Conservation (phyloP, 2,329 filamentous ascomycete species). For the Cytospora mali region DNA sequence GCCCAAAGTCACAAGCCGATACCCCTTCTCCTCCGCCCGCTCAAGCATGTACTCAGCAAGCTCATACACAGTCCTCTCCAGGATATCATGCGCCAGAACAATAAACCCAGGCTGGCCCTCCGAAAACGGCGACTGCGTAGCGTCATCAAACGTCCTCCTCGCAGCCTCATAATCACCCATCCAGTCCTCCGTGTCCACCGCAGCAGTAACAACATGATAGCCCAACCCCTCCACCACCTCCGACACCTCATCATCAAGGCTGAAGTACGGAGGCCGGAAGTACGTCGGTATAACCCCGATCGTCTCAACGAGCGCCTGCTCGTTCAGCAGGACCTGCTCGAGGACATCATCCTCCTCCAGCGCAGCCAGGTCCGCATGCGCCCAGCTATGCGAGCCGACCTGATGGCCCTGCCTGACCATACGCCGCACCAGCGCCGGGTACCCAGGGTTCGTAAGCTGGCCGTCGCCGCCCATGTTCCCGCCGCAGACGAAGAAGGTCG, state of each 20-base stretch:
- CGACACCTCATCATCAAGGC: conserved; percentile 8
- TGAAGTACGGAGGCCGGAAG: conserved; percentile 27
- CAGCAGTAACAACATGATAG: conserved; percentile 42
- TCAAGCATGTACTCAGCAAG: conserved; percentile 49
- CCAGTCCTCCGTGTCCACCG: conserved; percentile 28
- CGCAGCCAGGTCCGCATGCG: conserved; percentile 45
- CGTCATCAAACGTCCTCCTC: conserved; percentile 9
- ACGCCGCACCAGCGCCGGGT: conserved; percentile 41
- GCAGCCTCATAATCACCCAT: conserved; percentile 24
- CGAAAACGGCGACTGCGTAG: conserved; percentile 6
- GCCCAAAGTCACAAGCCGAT: conserved; percentile 54
- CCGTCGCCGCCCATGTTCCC: conserved; percentile 43
- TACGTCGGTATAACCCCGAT: conserved; percentile 48
- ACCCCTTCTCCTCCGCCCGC: conserved; percentile 46
- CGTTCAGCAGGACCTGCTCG: conserved; percentile 44
- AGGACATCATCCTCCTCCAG: conserved; percentile 41
- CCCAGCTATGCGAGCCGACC: conserved; percentile 51
- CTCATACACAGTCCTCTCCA: conserved; percentile 49
- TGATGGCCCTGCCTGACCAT: conserved; percentile 52
- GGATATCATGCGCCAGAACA: conserved; percentile 48
- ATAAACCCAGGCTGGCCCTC: conserved; percentile 9
- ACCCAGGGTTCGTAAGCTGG: conserved; percentile 23
- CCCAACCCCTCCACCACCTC: conserved; percentile 36
- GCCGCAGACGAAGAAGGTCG: conserved; percentile 69
- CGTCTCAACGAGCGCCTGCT: too few species aligned